Conservation (phyloP, 1,284 basidiomycete species). For the Ganoderma multipileum region DNA sequence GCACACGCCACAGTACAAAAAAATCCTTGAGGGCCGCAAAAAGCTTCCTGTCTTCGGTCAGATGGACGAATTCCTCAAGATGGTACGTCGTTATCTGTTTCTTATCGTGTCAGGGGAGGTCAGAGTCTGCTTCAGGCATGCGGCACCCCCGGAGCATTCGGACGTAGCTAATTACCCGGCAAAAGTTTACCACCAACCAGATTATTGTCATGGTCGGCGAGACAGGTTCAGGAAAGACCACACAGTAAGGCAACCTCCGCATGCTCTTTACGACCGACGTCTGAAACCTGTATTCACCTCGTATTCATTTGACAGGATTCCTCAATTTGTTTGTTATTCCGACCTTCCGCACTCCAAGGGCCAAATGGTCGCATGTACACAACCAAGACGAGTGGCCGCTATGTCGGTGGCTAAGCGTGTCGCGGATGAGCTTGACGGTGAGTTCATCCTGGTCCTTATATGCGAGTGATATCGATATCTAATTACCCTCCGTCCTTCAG, state of each 20-base stretch:
- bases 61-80: conserved; percentile 91
- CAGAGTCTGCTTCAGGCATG: conserved; percentile 39
- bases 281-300: conserved; percentile 22
- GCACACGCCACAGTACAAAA: conserved; percentile 83
- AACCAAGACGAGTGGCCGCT: conserved; percentile 95
- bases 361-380: conserved; percentile 96
- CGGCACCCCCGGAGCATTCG: conserved; percentile 30
- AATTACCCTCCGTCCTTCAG: conserved; percentile 45
- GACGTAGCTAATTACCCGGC: conserved; percentile 42
- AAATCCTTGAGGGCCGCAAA: conserved; percentile 86
- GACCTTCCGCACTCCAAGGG: conserved; percentile 90
- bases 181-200: conserved; percentile 85
- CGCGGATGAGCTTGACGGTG: conserved; percentile 97
- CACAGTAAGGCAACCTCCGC: conserved; percentile 70
- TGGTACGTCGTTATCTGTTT: conserved; percentile 58
- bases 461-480: neutral
- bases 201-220: conserved; percentile 97
- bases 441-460: conserved; percentile 37
- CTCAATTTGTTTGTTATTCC: conserved; percentile 94
- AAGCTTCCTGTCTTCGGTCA: conserved; percentile 92
- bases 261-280: neutral
- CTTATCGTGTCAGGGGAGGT: conserved; percentile 45
- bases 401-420: conserved; percentile 99
- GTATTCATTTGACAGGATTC: conserved; percentile 59
- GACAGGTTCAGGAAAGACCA: conserved; percentile 98